Evolutionary conservation across 2,329 filamentous ascomycete genomes (phyloP).

Genomic region (Incumbomyces delicatus): DNA sequence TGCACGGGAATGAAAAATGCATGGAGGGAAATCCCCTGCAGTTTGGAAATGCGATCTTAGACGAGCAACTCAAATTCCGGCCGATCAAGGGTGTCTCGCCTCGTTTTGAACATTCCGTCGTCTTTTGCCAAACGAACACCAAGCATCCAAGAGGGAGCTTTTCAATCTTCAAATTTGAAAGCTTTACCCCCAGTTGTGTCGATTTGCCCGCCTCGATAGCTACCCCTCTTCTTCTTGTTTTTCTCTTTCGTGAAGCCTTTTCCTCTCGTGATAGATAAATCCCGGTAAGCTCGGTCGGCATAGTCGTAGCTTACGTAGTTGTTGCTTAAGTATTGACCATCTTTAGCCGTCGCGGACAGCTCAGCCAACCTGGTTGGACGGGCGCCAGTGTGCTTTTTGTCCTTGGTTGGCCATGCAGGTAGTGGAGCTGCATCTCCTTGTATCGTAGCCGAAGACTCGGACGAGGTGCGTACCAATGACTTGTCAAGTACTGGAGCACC

Average conservation of each 20-base stretch:
- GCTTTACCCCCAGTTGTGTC: slow-evolving; percentile 73
- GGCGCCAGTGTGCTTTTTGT: slow-evolving; percentile 36
- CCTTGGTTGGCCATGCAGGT: slow-evolving; percentile 12
- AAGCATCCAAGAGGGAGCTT: too few species aligned
- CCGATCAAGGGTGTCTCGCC: too few species aligned
- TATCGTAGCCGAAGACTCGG: slow-evolving; percentile 18
- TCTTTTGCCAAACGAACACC: too few species aligned
- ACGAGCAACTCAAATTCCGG: too few species aligned
- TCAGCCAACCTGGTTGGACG: slow-evolving; percentile 67
- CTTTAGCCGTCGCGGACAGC: slow-evolving; percentile 58
- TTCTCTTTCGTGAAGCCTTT: slow-evolving; percentile 99
- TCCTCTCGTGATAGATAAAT: slow-evolving; percentile 81
- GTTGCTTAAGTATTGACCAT: slow-evolving; percentile 67
- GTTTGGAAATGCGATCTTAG: too few species aligned
- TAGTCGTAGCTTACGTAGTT: slow-evolving; percentile 77
- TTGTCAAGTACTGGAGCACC: background rate
- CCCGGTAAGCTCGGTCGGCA: slow-evolving; percentile 76
- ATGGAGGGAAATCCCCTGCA: too few species aligned
- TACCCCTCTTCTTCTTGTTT: slow-evolving; percentile 94
- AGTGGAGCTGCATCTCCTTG: slow-evolving; percentile 16
- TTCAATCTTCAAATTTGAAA: slow-evolving; percentile 87
- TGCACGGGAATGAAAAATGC: too few species aligned
- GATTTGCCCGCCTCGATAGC: slow-evolving; percentile 80
- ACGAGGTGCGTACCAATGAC: slow-evolving; percentile 1
- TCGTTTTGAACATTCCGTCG: too few species aligned